Base-by-base conservation (phyloP, 2,329 filamentous ascomycete species). In the Phialemoniopsis sp. region DNA sequence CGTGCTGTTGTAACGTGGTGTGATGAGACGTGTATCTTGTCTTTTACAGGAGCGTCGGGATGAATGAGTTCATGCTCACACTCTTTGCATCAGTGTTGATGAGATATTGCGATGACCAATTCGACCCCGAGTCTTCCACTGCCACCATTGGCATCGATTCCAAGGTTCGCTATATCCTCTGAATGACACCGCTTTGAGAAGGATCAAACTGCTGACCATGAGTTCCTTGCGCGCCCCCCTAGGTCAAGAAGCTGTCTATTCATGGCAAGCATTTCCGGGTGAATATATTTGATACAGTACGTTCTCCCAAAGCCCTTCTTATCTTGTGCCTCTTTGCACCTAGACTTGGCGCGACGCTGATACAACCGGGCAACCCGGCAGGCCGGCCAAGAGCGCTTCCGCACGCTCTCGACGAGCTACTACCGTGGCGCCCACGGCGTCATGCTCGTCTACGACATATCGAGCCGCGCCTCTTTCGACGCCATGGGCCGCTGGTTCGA, bases 71-170 rank as follows among this genome's bases (percentile, higher is more conserved):
- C n/a, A 26, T 26, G 21, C 21, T 26, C 10, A 26, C 21, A 10
- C 21, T 10, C 21, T 26, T 26, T 10, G 6, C 6, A 10, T 10
- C 47, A 76, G 72, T 78, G 44, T 58, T 78, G 34, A 66, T 72
- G 43, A 62, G 73, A 49, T 78, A 78, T 47, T 76, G 71, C 53
- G 72, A 77, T 45, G 71, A 77, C 52, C 71, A 76, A 48, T 78
- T 76, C 48, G 74, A 78, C 42, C 66, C 70, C 5, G 72, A 77
- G 50, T 67, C 64, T 29, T 68, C 71, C 4, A 68, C 72, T 7
- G 72, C 74, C 6, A 78, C 74, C 3, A 77, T 78, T 46, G 74
- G 73, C 21, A 73, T 78, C 43, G 74, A 78, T 50, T 77, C 73
- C 56, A 73, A 75, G 58, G 72, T 76, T 39, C 42, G 55, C 48